phyloP scores from a whole-genome alignment of 352 stramenopile genomes.

The Blastocystis sp. region DNA sequence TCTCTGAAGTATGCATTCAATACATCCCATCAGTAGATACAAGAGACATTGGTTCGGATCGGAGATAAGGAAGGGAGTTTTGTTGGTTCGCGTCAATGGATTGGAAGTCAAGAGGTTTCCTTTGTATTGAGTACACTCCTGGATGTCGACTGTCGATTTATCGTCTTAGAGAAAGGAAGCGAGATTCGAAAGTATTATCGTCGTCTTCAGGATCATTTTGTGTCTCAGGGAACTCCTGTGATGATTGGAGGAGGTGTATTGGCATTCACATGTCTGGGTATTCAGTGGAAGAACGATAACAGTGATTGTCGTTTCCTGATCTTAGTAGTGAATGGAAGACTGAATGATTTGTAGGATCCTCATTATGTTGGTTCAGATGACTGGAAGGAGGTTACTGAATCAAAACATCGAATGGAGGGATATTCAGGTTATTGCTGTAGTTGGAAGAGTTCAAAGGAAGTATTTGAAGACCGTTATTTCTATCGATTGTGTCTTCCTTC shows the following conservation, averaged over 20 bases:
- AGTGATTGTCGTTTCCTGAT: constrained; percentile 74
- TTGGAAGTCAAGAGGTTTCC: constrained; percentile 76
- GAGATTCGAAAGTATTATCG: constrained; percentile 70
- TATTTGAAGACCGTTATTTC: constrained; percentile 36
- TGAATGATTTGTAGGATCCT: constrained; percentile 66
- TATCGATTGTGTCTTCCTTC: constrained; percentile 12
- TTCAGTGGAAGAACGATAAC: constrained; percentile 71
- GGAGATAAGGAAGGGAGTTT: constrained; percentile 74
- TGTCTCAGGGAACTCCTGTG: constrained; percentile 73
- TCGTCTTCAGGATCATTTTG: constrained; percentile 74
- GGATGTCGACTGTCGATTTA: constrained; percentile 67
- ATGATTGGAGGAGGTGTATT: constrained; percentile 77
- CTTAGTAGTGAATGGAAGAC: constrained; percentile 63
- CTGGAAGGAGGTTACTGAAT: constrained; percentile 71
- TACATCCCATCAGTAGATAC: constrained; percentile 67
- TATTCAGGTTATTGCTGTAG: constrained; percentile 32
- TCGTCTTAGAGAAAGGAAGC: constrained; percentile 70
- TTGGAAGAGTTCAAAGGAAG: constrained; percentile 23
- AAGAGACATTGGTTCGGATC: constrained; percentile 73
- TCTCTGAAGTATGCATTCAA: constrained; percentile 62
- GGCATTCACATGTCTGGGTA: constrained; percentile 75
- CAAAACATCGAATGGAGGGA: constrained; percentile 63
- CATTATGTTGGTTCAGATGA: constrained; percentile 75
- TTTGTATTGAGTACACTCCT: constrained; percentile 75
- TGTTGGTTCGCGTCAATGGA: constrained; percentile 73